Evolutionary conservation across 257 asterid genomes (phyloP).

Genomic region (Avicennia marina): DNA sequence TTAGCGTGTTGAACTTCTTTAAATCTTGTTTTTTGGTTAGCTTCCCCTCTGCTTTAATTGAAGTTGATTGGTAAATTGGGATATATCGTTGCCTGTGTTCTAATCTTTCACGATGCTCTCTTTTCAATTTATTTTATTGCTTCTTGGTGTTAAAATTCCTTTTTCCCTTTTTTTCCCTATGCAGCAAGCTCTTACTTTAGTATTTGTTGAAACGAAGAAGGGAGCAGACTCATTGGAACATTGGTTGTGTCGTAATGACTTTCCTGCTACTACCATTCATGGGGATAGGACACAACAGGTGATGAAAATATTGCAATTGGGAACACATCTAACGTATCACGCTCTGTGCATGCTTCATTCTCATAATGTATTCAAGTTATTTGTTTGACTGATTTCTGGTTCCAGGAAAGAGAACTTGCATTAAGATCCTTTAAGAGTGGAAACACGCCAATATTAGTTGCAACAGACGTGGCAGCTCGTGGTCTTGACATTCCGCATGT

Average conservation of each 20-base stretch:
- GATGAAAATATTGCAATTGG: neutral
- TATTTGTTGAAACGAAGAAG: constrained; percentile 92
- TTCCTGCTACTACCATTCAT: constrained; percentile 88
- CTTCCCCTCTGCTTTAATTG: too few relatives aligned
- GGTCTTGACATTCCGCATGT: constrained; percentile 86
- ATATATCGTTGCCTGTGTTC: too few relatives aligned
- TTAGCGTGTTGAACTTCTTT: too few relatives aligned
- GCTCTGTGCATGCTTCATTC: neutral
- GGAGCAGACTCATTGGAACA: constrained; percentile 90
- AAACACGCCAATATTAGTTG: constrained; percentile 73
- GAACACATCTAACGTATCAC: neutral
- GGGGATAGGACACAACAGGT: constrained; percentile 96
- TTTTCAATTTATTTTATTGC: too few relatives aligned
- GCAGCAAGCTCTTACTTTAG: constrained; percentile 86
- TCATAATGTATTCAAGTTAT: neutral
- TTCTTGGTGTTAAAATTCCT: neutral
- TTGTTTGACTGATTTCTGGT: constrained; percentile 9
- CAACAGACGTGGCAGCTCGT: constrained; percentile 87
- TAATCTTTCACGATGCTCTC: too few relatives aligned
- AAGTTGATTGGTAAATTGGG: too few relatives aligned
- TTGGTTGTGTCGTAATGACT: constrained; percentile 61
- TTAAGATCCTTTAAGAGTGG: constrained; percentile 80
- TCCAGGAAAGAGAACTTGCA: constrained; percentile 77
- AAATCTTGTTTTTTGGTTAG: too few relatives aligned
- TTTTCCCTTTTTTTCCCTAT: constrained; percentile 17